Percentiles rank a stretch among this genome's conserved stretches.
Conservation (phyloP, 768 basidiomycete genomes). For the Mycena kentingensis region DNA sequence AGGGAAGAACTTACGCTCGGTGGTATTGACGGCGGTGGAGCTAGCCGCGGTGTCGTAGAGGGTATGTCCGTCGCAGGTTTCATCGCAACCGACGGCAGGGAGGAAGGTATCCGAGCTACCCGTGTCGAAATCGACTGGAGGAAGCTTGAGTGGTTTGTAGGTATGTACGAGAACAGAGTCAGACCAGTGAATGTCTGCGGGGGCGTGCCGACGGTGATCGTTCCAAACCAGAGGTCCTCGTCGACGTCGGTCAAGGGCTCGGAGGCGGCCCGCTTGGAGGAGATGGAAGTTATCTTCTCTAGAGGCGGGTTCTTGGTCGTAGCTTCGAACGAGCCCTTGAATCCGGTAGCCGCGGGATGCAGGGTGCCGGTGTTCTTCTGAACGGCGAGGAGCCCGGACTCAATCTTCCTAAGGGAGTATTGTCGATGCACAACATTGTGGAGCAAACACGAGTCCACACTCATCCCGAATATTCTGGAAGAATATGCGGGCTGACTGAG, state of each 20-base stretch:
- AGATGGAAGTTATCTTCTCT: constrained; percentile 9
- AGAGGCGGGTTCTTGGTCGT: constrained; percentile 8
- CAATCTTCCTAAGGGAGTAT: constrained; percentile 14
- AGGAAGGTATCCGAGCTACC: constrained; percentile 55
- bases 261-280: constrained; percentile 5
- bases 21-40: no score
- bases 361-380: constrained; percentile 12
- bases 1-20: background rate
- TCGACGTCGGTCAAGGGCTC: constrained; percentile 15
- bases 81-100: constrained; percentile 38
- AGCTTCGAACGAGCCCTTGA: constrained; percentile 6
- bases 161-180: background rate
- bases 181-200: constrained; percentile 44
- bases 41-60: constrained; percentile 38
- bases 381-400: constrained; percentile 3
- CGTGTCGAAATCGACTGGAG: constrained; percentile 53
- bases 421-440: no score
- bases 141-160: background rate
- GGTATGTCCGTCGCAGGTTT: constrained; percentile 40
- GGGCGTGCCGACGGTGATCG: constrained; percentile 46
- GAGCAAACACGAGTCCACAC: no score
- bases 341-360: constrained; percentile 10
- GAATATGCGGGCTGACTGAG: background rate
- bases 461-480: no score
- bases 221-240: constrained; percentile 18